A percentile compares a stretch with the other conserved stretches of the same genome.
phyloP scores from a whole-genome alignment of 1,139 yeast species.

The Fermentozyma sake region DNA sequence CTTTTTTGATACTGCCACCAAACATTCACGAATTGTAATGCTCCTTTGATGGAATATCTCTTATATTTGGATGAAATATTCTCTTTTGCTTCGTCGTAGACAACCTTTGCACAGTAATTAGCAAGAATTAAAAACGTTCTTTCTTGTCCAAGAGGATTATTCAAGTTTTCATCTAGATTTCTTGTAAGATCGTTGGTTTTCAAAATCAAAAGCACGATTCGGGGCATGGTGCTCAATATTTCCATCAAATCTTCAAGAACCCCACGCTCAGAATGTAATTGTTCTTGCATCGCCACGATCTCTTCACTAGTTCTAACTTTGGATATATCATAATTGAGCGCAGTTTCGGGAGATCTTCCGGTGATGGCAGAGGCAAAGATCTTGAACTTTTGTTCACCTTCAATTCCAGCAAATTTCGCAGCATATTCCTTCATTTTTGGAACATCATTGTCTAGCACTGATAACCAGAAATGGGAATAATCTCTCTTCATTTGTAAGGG shows the following conservation, averaged over 20 bases:
- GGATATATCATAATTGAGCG: slow-evolving; percentile 45
- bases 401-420: slow-evolving; percentile 72
- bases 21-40: slow-evolving; percentile 22
- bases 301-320: slow-evolving; percentile 50
- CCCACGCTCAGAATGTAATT: slow-evolving; percentile 53
- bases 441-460: slow-evolving; percentile 69
- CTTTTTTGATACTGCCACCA: slow-evolving; percentile 49
- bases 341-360: slow-evolving; percentile 58
- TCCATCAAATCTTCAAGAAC: slow-evolving; percentile 75
- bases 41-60: slow-evolving; percentile 38
- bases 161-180: slow-evolving; percentile 76
- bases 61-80: slow-evolving; percentile 24
- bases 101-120: slow-evolving; percentile 78
- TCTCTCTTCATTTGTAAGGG: slow-evolving; percentile 73
- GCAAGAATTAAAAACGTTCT: slow-evolving; percentile 88
- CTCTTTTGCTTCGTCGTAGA: slow-evolving; percentile 61
- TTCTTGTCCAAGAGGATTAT: slow-evolving; percentile 83
- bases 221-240: slow-evolving; percentile 74
- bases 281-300: slow-evolving; percentile 58
- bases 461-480: slow-evolving; percentile 91
- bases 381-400: slow-evolving; percentile 68
- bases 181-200: slow-evolving; percentile 94
- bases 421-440: slow-evolving; percentile 70
- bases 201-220: slow-evolving; percentile 76
- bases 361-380: slow-evolving; percentile 92